Evolutionary conservation across 179 eudicot genomes (phyloP), one percentile per base, ranked within the genome.

Genomic region (Pouteria campechiana): DNA sequence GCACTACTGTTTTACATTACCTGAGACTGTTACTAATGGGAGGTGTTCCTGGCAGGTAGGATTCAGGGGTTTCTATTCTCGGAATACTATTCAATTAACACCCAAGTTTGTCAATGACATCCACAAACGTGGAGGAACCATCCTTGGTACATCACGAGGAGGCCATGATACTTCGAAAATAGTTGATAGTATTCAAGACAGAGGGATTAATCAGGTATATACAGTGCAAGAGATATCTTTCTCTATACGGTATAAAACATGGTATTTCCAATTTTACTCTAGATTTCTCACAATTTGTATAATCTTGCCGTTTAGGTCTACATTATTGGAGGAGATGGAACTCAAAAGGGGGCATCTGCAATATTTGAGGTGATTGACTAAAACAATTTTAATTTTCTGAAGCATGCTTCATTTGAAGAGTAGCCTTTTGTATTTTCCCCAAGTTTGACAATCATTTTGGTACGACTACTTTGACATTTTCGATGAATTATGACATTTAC

Each of bases 261-360:
- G n/a, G n/a, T n/a, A n/a, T 3, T 7, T 36, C 3, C 17, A 6
- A n/a, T 9, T 27, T 18, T 37, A 49, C 3, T 37, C 37, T 49
- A 18, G 13, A 12, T 24, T 32, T 10, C 43, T 11, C 1, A 14
- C 3, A 48, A 24, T 36, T 10, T 36, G 21, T 41, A 37, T 17
- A 3, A 9, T 22, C 17, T 15, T 53, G 6, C 21, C 4, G 44
- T 3, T 49, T 29, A 89, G 97, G 97, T 89, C 41, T 89, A 85
- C 50, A 81, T 89, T 23, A 89, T 89, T 64, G 97, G 97, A 59
- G 97, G 97, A 27, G 93, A 89, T 57, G 97, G 95, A 17, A 89
- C 97, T 45, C 95, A 85, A 29, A 76, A 52, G 54, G 97, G 95
- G 38, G 95, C 93, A 33, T 72, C 93, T 6, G 77, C 67, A 13